phyloP scores from a whole-genome alignment of 2,329 filamentous ascomycete genomes.

The Penicillium sp. region DNA sequence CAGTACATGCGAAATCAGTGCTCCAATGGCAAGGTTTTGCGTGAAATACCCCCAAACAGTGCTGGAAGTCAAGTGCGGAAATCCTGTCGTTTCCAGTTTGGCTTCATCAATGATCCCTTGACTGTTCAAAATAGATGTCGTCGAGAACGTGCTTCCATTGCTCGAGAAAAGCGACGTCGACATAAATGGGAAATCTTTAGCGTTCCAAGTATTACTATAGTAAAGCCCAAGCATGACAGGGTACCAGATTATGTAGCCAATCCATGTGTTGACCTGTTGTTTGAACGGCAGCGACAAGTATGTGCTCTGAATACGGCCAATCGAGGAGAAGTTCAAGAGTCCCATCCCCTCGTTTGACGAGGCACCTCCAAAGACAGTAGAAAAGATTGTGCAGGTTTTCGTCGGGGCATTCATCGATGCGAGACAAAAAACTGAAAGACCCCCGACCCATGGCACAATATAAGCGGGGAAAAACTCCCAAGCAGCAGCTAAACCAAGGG shows the following conservation, averaged over 20 bases:
- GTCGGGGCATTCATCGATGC: conserved; percentile 12
- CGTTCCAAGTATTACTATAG: conserved; percentile 27
- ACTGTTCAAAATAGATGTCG: conserved; percentile 21
- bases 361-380: conserved; percentile 23
- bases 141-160: conserved; percentile 27
- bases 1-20: conserved; percentile 26
- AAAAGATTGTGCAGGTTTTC: conserved; percentile 3
- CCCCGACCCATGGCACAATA: conserved; percentile 26
- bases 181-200: conserved; percentile 27
- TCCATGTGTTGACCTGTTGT: conserved; percentile 22
- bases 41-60: conserved; percentile 21
- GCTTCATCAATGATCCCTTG: conserved; percentile 26
- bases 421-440: conserved; percentile 21
- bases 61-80: conserved; percentile 29
- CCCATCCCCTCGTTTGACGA: conserved; percentile 28
- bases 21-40: conserved; percentile 19
- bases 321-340: conserved; percentile 25
- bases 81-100: conserved; percentile 25
- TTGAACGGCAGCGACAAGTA: conserved; percentile 16
- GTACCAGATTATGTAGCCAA: conserved; percentile 22
- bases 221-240: conserved; percentile 22
- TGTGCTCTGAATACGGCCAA: conserved; percentile 24
- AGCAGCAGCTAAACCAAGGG: conserved; percentile 22
- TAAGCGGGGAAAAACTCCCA: conserved; percentile 29
- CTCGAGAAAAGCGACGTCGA: conserved; percentile 32